Base-by-base conservation (phyloP, 768 basidiomycete species). In the Auricularia heimuer region DNA sequence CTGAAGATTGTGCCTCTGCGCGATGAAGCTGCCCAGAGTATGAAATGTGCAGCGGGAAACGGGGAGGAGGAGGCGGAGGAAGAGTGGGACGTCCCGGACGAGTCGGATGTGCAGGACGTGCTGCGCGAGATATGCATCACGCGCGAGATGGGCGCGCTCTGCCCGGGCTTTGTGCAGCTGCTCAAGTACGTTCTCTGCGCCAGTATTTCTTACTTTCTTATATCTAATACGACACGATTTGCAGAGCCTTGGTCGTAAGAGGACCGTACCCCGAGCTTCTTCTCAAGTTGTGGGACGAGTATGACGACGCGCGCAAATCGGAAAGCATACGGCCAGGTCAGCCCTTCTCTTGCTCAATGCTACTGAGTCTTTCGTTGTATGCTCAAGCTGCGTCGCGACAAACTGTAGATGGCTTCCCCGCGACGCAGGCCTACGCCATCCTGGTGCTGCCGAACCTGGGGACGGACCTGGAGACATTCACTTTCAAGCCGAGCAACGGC, bases 401-500 rank as follows among this genome's bases (percentile, higher is more conserved):
- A 2, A 29, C 29, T 61, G 0, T 67, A 95, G 94, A 92, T 73
- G 82, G 81, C 2, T 90, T 98, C 73, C 77, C 81, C 7, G 78
- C 87, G 16, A 82, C 84, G 0, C 97, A 98, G 73, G 77, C 84
- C 21, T 99, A 98, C 74, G 89, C 87, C 2, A 87, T 99, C 69
- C 88, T 99, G 65, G 86, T 97, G 18, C 80, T 98, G 61, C 87
- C 90, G 0, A 90, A 98, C 71, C 93, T 89, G 24, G 97, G 97
- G 0, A 83, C 85, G 2, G 97, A 98, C 74, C 80, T 99, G 37
- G 97, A 99, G 73, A 81, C 88, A 4, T 95, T 89, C 75, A 79
- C 78, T 16, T 94, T 98, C 73, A 69, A 75, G 3, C 73, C 75
- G 35, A 88, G 84, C 74, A 76, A 71, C 24, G 89, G 82, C 3